A percentile compares a stretch with the other conserved stretches of the same genome.
Evolutionary conservation across 495 filamentous ascomycete species (phyloP).

Genomic region (Bacidia rubella): DNA sequence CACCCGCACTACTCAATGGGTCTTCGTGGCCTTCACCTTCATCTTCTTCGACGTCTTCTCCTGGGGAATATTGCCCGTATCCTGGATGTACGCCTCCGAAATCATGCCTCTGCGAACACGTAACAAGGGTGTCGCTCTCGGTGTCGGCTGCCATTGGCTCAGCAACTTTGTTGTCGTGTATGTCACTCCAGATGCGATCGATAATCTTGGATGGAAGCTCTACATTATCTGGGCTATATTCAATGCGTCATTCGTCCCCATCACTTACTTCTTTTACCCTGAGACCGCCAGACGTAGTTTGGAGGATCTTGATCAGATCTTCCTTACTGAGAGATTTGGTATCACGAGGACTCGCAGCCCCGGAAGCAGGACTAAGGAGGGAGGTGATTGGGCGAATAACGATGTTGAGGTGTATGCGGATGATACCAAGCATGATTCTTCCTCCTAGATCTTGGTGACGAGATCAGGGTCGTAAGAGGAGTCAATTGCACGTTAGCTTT

Average conservation of each 20-base stretch:
- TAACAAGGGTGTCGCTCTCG: conserved; percentile 43
- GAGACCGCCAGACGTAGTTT: conserved; percentile 28
- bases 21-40: conserved; percentile 39
- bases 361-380: conserved; percentile 7
- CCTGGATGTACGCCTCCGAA: conserved; percentile 68
- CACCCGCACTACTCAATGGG: conserved; percentile 10
- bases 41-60: conserved; percentile 50
- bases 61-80: conserved; percentile 37
- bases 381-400: background rate
- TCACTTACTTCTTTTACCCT: conserved; percentile 50
- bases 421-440: background rate
- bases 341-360: conserved; percentile 12
- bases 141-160: conserved; percentile 35
- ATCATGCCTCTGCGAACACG: conserved; percentile 61
- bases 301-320: conserved; percentile 22
- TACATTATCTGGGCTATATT: conserved; percentile 30
- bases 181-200: conserved; percentile 31
- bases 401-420: background rate
- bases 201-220: conserved; percentile 24
- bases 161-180: conserved; percentile 35
- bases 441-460: background rate
- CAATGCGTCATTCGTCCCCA: conserved; percentile 36
- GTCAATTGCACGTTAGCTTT: no score
- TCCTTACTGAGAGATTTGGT: conserved; percentile 13
- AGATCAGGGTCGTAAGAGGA: no score